These are phyloP conservation scores for Taiozyma sp. DNA, from an alignment of 1,139 yeast genomes.

Conservation along the genomic window DNA sequence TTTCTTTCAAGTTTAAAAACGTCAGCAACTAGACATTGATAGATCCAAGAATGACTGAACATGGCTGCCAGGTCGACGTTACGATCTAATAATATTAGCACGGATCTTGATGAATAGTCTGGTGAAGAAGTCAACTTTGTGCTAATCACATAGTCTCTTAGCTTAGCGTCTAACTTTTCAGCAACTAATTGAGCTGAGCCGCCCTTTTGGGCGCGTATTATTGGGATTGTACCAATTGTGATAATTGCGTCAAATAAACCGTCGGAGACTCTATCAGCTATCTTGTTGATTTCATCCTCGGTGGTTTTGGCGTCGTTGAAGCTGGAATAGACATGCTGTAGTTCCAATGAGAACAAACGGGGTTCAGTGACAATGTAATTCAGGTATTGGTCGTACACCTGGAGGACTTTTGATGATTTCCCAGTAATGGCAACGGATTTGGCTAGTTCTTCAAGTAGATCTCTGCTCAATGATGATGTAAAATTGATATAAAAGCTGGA, in stretches of 20 bases:
- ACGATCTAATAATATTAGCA: conserved; percentile 79
- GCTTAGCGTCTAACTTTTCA: conserved; percentile 72
- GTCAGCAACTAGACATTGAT: conserved; percentile 94
- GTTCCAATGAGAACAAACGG: conserved; percentile 76
- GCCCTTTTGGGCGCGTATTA: conserved; percentile 85
- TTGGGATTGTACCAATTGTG: conserved; percentile 77
- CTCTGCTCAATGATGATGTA: conserved; percentile 73
- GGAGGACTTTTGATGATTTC: conserved; percentile 66
- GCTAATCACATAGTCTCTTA: conserved; percentile 81
- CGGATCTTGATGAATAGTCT: conserved; percentile 54
- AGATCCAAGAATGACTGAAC: conserved; percentile 98
- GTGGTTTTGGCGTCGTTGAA: conserved; percentile 68
- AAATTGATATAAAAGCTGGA: conserved; percentile 81
- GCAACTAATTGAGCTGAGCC: conserved; percentile 97
- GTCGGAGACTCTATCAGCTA: conserved; percentile 68
- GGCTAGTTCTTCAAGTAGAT: conserved; percentile 84
- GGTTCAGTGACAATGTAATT: conserved; percentile 94
- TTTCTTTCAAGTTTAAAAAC: conserved; percentile 80
- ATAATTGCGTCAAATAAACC: conserved; percentile 79
- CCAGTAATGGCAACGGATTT: conserved; percentile 72
- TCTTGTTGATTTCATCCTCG: conserved; percentile 67
- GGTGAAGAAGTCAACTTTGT: conserved; percentile 36
- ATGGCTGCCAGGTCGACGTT: conserved; percentile 86
- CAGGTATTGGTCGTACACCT: conserved; percentile 89
- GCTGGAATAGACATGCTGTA: conserved; percentile 57